Evolutionary conservation across 495 filamentous ascomycete species (phyloP), one percentile per base, ranked within the genome.

Genomic region (Hypoxylon cercidicola): DNA sequence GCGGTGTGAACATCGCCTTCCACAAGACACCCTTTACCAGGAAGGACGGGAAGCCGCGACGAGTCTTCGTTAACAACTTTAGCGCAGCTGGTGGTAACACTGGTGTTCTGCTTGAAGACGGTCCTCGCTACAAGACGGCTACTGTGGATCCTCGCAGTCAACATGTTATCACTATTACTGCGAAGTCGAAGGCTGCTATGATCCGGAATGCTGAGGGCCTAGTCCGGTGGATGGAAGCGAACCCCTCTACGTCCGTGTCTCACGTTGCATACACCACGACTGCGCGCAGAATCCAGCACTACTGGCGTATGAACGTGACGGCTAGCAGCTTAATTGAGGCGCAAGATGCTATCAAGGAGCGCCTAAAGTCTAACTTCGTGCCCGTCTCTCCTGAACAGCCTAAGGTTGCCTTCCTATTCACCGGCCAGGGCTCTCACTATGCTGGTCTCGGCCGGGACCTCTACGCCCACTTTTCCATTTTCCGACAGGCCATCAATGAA

Each of bases 261-360:
- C 76, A 84, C 49, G 74, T 95, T 4, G 87, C 92, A 4, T 96
- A 96, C 74, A 92, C 90, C 4, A 91, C 89, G 1, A 95, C 92
- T 9, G 92, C 92, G 44, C 85, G 92, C 60, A 88, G 88, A n/a
- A 86, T 90, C n/a, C 92, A 94, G 61, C 89, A 93, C 71, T 85
- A 87, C 47, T 89, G 88, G 80, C 87, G 92, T 46, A 82, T 90
- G 56, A 84, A 83, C 39, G 82, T 90, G 16, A 75, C 79, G 8
- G 88, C 80, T 1, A 76, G 79, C n/a, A 80, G 82, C 48, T 61
- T 88, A 13, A 49, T 59, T 9, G 77, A 82, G 37, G 74, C 81
- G 10, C 71, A 77, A 54, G 69, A 70, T 25, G 74, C 74, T 52
- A 78, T 84, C 50, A 67, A 68, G 46, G 66, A 77, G 18, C 77